Base-by-base conservation (phyloP, 1,284 basidiomycete species). In the Irpex sp. region DNA sequence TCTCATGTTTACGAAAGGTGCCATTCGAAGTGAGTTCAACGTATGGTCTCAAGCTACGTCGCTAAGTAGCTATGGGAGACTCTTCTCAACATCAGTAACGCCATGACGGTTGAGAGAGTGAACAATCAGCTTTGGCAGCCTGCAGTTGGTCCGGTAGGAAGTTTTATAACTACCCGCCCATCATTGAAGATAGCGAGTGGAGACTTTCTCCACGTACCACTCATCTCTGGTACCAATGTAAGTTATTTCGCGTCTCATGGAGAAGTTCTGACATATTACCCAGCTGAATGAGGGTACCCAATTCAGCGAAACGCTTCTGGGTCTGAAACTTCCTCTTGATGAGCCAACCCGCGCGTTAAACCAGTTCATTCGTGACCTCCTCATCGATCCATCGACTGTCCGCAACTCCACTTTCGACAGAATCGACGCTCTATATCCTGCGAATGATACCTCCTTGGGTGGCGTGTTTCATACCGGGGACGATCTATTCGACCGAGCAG, bases 41-140 rank as follows among this genome's bases (percentile, higher is more conserved):
- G n/a, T 39, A 2, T 10, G 18, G n/a, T 3, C 16, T 33, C 12
- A 18, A 33, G 8, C 33, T 36, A 36, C 21, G 3, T 19, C 23
- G 2, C 19, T 28, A 9, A 33, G 5, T 23, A 4, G 51, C 36
- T 49, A 4, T 45, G n/a, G 7, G 52, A 84, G 82, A 77, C 72
- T 2, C 68, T 84, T 4, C 56, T 80, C 58, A 77, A 76, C 58
- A 75, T 78, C 58, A 82, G 78, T 56, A 84, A 85, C 62, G 57
- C 64, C 0, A 77, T 85, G 77, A 79, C 82, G 9, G 60, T 36
- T 0, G 62, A 70, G 2, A 80, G 79, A 1, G 67, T 86, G 28
- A 85, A 86, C 61, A 18, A 63, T 1, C 85, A 87, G 62, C 69
- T 86, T 14, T 86, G 85, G 85, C 74, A 87, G 64, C 84, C 84